Percentiles rank a stretch among this genome's conserved stretches.
phyloP scores from a whole-genome alignment of 129 eudicot species.

The Glebionis coronaria region DNA sequence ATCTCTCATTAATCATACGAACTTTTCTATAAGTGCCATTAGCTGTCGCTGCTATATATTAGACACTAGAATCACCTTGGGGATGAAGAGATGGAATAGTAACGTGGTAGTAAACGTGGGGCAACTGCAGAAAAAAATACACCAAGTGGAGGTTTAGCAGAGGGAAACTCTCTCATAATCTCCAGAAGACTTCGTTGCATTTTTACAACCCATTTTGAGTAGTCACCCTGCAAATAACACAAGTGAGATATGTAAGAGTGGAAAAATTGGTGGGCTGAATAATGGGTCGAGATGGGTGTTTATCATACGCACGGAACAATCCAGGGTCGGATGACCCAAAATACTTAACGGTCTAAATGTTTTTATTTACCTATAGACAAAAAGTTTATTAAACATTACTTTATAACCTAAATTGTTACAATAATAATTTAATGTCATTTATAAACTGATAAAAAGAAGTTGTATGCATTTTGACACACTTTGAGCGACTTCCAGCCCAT shows the following conservation, averaged over 20 bases:
- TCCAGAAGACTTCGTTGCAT: slow-evolving; percentile 76
- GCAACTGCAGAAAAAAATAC: slow-evolving; percentile 81
- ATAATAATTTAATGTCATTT: background rate
- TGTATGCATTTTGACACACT: background rate
- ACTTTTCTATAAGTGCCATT: background rate
- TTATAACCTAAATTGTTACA: background rate
- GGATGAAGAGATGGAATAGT: slow-evolving; percentile 86
- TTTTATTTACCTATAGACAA: background rate
- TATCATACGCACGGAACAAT: background rate
- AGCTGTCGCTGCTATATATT: background rate
- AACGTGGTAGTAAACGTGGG: slow-evolving; percentile 73
- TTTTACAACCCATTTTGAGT: slow-evolving; percentile 62
- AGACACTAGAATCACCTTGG: slow-evolving; percentile 43
- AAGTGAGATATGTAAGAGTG: background rate
- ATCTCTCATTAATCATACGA: background rate
- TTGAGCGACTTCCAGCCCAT: background rate
- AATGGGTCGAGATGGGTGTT: background rate
- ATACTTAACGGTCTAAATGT: background rate
- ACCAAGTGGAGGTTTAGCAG: slow-evolving; percentile 83
- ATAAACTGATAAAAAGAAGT: background rate
- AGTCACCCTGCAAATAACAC: slow-evolving; percentile 54
- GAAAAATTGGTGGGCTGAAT: background rate
- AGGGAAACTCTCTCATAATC: slow-evolving; percentile 74
- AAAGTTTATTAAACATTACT: background rate
- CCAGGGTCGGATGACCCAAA: background rate